These are phyloP conservation scores for Anthracocystis panici-leucophaei DNA, from an alignment of 1,284 basidiomycete genomes.

Conservation along the genomic window DNA sequence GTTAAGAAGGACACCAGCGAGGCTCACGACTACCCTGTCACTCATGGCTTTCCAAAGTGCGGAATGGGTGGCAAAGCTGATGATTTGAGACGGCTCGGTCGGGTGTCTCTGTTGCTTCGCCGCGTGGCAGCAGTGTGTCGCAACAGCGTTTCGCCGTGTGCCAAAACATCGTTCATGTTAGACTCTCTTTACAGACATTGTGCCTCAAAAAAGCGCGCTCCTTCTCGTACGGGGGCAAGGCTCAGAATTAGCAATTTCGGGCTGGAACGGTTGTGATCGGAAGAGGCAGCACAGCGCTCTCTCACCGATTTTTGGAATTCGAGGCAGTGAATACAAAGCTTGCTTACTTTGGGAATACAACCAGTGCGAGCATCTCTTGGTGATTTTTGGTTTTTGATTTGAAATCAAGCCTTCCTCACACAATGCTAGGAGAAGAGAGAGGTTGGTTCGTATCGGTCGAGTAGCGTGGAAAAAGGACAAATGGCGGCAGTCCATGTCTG, in stretches of 20 bases:
- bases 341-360: background rate
- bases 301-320: background rate
- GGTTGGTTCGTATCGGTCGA: slow-evolving; percentile 21
- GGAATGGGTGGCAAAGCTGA: background rate
- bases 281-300: slow-evolving; percentile 15
- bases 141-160: too few relatives aligned
- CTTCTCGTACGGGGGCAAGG: slow-evolving; percentile 18
- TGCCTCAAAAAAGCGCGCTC: background rate
- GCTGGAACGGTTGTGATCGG: slow-evolving; percentile 53
- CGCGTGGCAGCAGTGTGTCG: background rate
- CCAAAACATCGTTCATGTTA: too few relatives aligned
- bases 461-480: background rate
- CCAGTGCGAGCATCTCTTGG: background rate
- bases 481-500: background rate
- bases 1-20: too few relatives aligned
- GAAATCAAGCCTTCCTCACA: slow-evolving; percentile 12
- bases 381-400: slow-evolving; percentile 11
- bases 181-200: too few relatives aligned
- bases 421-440: background rate
- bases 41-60: too few relatives aligned
- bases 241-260: slow-evolving; percentile 6
- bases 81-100: too few relatives aligned
- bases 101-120: too few relatives aligned
- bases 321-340: slow-evolving; percentile 1
- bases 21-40: too few relatives aligned